Evolutionary conservation across 345 rosid species (phyloP).

Genomic region (Pistacia atlantica): DNA sequence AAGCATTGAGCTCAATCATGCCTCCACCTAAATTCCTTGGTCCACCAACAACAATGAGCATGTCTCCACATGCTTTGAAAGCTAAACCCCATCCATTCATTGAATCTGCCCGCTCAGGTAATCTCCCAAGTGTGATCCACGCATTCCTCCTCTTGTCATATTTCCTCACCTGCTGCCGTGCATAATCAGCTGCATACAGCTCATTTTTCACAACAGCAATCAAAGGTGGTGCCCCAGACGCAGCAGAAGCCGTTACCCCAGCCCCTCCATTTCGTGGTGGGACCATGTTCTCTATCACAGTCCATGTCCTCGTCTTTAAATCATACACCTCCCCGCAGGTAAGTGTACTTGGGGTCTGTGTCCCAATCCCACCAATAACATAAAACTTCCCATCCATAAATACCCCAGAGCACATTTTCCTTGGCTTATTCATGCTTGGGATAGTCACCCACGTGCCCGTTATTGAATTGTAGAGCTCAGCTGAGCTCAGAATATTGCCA

Average conservation of each 20-base stretch:
- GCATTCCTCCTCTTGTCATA: conserved; percentile 52
- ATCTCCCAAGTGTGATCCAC: conserved; percentile 56
- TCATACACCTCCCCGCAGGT: conserved; percentile 73
- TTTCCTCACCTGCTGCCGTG: conserved; percentile 47
- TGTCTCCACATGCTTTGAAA: conserved; percentile 77
- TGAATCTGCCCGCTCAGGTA: conserved; percentile 61
- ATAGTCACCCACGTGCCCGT: conserved; percentile 57
- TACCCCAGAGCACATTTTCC: conserved; percentile 79
- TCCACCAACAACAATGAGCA: conserved; percentile 61
- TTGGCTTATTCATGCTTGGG: conserved; percentile 62
- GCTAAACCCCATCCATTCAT: conserved; percentile 90
- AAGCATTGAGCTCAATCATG: conserved; percentile 63
- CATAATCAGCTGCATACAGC: conserved; percentile 77
- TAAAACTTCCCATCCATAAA: conserved; percentile 85
- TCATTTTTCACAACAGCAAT: conserved; percentile 72
- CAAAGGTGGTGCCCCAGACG: conserved; percentile 74
- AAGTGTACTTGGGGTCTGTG: conserved; percentile 37
- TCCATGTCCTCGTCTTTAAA: conserved; percentile 56
- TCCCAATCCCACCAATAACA: conserved; percentile 71
- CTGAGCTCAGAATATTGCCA: conserved; percentile 55
- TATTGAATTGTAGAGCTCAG: conserved; percentile 71
- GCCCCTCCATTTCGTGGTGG: conserved; percentile 38
- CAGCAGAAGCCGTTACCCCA: conserved; percentile 24
- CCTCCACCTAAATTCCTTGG: conserved; percentile 52
- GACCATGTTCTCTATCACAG: conserved; percentile 62